A percentile compares a stretch with the other conserved stretches of the same genome.
phyloP scores from a whole-genome alignment of 768 basidiomycete species.

The Coprinellus micaceus region DNA sequence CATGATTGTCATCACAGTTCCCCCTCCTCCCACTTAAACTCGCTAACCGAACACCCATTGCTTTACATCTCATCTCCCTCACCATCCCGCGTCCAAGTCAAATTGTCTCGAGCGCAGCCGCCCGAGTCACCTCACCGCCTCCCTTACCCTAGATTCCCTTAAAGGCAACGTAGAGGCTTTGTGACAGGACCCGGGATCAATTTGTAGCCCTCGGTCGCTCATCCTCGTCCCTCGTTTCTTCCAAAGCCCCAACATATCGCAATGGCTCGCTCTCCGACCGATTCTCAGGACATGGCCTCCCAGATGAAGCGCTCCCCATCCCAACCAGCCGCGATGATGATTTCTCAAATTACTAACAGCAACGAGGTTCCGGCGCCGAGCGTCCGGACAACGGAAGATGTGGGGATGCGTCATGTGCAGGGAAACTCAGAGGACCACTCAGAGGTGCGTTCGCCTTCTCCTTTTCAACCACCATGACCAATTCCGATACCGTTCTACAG shows the following conservation, averaged over 20 bases:
- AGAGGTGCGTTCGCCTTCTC: not conserved
- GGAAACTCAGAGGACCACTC: not conserved
- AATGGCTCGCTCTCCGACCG: constrained; percentile 6
- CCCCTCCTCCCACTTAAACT: not conserved
- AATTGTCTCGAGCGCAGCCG: constrained; percentile 3
- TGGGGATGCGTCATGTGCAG: not conserved
- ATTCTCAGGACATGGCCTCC: not conserved
- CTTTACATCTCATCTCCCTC: not conserved
- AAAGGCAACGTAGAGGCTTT: constrained; percentile 2
- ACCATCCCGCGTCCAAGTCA: not conserved
- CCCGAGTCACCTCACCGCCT: constrained; percentile 4
- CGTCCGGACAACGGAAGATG: not conserved
- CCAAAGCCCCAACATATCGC: not conserved
- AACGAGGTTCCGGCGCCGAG: not conserved
- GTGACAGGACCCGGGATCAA: constrained; percentile 1
- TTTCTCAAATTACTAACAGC: not conserved
- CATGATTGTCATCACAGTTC: not conserved
- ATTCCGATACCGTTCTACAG: constrained; percentile 1
- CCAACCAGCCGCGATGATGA: not conserved
- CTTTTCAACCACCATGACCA: not conserved
- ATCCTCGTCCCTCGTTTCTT: not conserved
- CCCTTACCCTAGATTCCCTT: not conserved
- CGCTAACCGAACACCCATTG: not conserved
- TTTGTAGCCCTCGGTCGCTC: not conserved
- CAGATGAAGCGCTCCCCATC: not conserved